Evolutionary conservation across 805 yeast species (phyloP).

Genomic region (Spathaspora gorwiae): DNA sequence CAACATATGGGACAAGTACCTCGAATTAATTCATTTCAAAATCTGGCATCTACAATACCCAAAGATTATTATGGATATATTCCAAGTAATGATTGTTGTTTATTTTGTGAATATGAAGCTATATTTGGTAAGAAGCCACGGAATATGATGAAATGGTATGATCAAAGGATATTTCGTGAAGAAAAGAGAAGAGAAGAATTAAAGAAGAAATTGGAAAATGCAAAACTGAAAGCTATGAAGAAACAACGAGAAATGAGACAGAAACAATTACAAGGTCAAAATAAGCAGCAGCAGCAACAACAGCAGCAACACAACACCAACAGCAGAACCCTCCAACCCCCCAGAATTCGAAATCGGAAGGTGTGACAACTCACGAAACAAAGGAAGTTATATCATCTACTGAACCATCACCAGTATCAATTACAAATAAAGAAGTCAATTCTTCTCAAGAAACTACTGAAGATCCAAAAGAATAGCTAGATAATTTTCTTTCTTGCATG

Average conservation of each 20-base stretch:
- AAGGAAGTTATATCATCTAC: not conserved
- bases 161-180: conserved; percentile 27
- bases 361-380: not conserved
- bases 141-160: conserved; percentile 49
- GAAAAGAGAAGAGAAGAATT: conserved; percentile 29
- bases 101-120: conserved; percentile 50
- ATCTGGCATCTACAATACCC: conserved; percentile 2
- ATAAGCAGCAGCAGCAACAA: not conserved
- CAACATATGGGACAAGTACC: not conserved
- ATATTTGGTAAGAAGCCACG: conserved; percentile 47
- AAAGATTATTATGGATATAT: conserved; percentile 5
- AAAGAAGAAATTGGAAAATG: conserved; percentile 34
- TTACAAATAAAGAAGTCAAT: too few relatives aligned
- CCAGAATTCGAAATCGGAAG: too few relatives aligned
- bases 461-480: too few relatives aligned
- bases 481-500: too few relatives aligned
- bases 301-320: not conserved
- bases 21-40: not conserved
- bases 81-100: conserved; percentile 26
- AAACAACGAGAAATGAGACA: conserved; percentile 18
- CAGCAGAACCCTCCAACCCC: not conserved
- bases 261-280: conserved; percentile 1
- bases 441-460: too few relatives aligned
- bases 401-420: too few relatives aligned
- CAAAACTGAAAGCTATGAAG: conserved; percentile 31